Evolutionary conservation across 345 rosid genomes (phyloP).

Genomic region (Dipteronia dyeriana): DNA sequence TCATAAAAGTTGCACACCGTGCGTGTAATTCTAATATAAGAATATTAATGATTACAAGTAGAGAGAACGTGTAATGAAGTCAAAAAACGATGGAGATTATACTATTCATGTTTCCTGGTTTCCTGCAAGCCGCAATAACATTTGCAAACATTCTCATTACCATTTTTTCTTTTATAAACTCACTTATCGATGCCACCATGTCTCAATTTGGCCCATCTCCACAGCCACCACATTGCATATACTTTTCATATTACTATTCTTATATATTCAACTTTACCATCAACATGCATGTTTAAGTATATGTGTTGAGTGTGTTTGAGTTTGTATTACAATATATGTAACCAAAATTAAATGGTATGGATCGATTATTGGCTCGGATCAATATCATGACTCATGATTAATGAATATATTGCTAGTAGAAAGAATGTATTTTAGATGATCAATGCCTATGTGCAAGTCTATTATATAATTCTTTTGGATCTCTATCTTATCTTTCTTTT

Average conservation of each 20-base stretch:
- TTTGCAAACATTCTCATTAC: conserved; percentile 21
- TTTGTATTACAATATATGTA: no score
- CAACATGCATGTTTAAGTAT: no score
- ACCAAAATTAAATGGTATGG: no score
- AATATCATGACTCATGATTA: no score
- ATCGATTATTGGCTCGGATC: no score
- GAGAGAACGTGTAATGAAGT: neutral
- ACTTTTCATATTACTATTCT: neutral
- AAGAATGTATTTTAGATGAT: no score
- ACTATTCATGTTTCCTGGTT: conserved; percentile 35
- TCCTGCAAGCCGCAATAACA: conserved; percentile 39
- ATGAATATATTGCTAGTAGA: no score
- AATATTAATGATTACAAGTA: neutral
- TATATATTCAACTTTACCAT: neutral
- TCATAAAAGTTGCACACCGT: neutral
- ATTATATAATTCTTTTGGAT: neutral
- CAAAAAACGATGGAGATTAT: conserved; percentile 10
- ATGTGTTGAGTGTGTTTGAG: no score
- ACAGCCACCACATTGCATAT: neutral
- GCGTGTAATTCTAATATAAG: neutral
- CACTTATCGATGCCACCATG: neutral
- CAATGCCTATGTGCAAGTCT: no score
- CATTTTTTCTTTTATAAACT: conserved; percentile 1
- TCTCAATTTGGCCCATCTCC: neutral
- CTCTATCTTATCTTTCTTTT: neutral